Evolutionary conservation across 2,329 filamentous ascomycete genomes (phyloP), one percentile per base, ranked within the genome.

Genomic region (Venturia effusa): DNA sequence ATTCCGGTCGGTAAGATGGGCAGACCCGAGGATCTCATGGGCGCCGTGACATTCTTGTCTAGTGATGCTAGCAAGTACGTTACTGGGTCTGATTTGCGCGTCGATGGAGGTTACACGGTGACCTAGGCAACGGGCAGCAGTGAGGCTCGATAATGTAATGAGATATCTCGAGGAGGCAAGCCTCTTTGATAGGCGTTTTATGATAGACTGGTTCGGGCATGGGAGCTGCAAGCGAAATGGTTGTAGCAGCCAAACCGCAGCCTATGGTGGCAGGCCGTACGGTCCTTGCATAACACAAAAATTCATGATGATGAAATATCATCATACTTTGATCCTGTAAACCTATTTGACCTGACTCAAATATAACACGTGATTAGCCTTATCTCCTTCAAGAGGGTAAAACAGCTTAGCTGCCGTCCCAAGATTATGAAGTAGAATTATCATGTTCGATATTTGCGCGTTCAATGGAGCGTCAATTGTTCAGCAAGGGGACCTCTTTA

Each of bases 1-100:
- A 97, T 97, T 66, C 94, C 94, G 0, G 87, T 90, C 72, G 93
- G 92, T 65, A 93, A 93, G 78, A 96, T 97, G 90, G 93, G 93
- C 32, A 83, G 86, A 61, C 93, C 93, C 0, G 87, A 92, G 73
- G 93, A 97, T 71, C 82, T 97, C 64, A 96, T 96, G 89, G 93
- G 93, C 1, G 90, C 92, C 5, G 92, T 96, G 34, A 88, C 90
- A 19, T 96, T 93, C 80, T 78, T 96, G 65, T 83, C 91, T 48
- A 92, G 88, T 65, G 90, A 94, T 70, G 90, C 91, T 2, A 75
- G 73, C 67, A 66, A 68, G 64, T 77, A 77, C 61, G 74, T 77
- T 15, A 77, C 73, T 45, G 86, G 90, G 4, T 88, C 89, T 0
- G 89, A 94, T 69, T 79, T 94, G 68, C 83, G 90, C 34, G 90